phyloP scores from a whole-genome alignment of 495 filamentous ascomycete species.

The Parathielavia appendiculata region DNA sequence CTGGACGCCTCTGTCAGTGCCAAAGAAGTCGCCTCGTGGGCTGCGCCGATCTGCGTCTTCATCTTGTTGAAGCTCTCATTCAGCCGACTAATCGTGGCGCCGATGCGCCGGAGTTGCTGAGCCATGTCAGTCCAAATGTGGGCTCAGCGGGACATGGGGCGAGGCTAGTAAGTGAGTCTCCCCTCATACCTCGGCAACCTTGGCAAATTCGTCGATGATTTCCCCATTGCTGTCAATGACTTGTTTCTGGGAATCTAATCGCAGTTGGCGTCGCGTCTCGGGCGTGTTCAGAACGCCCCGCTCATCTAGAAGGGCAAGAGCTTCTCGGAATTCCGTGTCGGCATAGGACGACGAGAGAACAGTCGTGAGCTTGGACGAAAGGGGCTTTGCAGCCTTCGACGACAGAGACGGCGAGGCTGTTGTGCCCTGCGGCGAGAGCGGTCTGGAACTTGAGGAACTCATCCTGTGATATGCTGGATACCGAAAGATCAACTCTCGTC shows the following conservation, averaged over 20 bases:
- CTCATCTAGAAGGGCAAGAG: slow-evolving; percentile 69
- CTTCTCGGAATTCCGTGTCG: slow-evolving; percentile 86
- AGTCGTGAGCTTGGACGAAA: slow-evolving; percentile 61
- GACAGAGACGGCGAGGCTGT: slow-evolving; percentile 11
- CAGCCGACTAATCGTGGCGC: slow-evolving; percentile 66
- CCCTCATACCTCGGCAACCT: slow-evolving; percentile 73
- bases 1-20: slow-evolving; percentile 73
- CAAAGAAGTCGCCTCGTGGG: slow-evolving; percentile 68
- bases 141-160: not conserved
- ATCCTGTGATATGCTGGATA: slow-evolving; percentile 3
- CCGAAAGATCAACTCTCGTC: not conserved
- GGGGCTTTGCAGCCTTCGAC: slow-evolving; percentile 24
- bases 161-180: not conserved
- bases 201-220: slow-evolving; percentile 83
- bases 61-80: slow-evolving; percentile 80
- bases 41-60: slow-evolving; percentile 66
- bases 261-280: slow-evolving; percentile 72
- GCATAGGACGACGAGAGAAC: slow-evolving; percentile 90
- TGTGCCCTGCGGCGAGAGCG: slow-evolving; percentile 18
- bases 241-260: slow-evolving; percentile 84
- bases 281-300: slow-evolving; percentile 67
- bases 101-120: slow-evolving; percentile 80
- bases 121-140: not conserved
- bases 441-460: slow-evolving; percentile 9
- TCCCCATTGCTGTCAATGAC: slow-evolving; percentile 90